Percentiles rank a stretch among this genome's conserved stretches.
Conservation (phyloP, 176 grass and related monocot genomes). For the Lolium perenne region DNA sequence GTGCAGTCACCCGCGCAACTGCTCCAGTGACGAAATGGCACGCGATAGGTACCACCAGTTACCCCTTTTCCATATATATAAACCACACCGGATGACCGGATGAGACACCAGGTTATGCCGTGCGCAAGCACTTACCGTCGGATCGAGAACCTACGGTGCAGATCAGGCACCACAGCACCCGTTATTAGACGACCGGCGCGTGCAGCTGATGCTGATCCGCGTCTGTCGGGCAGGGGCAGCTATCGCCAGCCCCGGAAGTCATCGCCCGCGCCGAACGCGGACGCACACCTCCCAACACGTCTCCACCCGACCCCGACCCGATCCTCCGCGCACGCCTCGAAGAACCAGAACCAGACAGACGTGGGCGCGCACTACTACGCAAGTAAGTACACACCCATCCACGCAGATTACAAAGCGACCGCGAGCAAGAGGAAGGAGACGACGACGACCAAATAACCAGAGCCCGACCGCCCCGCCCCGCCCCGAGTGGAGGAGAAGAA, state of each 20-base stretch:
- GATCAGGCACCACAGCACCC: not conserved
- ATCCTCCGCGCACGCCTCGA: conserved; percentile 20
- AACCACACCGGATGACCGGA: no score
- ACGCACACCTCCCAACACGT: conserved; percentile 20
- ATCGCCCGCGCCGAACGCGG: not conserved
- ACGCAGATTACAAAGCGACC: conserved; percentile 4
- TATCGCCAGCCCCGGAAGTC: not conserved
- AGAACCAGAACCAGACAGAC: not conserved
- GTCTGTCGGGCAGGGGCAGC: not conserved
- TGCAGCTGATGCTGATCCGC: not conserved
- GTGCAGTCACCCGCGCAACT: no score
- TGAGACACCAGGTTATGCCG: no score
- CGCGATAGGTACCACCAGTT: no score
- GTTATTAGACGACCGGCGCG: not conserved
- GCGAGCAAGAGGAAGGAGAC: not conserved
- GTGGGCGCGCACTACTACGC: conserved; percentile 43
- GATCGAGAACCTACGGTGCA: not conserved
- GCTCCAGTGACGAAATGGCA: no score
- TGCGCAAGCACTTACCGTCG: not conserved
- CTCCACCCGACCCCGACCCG: conserved; percentile 7
- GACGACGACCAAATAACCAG: not conserved
- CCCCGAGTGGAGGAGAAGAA: not conserved
- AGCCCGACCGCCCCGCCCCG: not conserved
- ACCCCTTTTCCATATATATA: no score
- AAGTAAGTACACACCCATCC: not conserved